phyloP scores from a whole-genome alignment of 1,284 basidiomycete genomes.

The Pterulicium gracile region DNA sequence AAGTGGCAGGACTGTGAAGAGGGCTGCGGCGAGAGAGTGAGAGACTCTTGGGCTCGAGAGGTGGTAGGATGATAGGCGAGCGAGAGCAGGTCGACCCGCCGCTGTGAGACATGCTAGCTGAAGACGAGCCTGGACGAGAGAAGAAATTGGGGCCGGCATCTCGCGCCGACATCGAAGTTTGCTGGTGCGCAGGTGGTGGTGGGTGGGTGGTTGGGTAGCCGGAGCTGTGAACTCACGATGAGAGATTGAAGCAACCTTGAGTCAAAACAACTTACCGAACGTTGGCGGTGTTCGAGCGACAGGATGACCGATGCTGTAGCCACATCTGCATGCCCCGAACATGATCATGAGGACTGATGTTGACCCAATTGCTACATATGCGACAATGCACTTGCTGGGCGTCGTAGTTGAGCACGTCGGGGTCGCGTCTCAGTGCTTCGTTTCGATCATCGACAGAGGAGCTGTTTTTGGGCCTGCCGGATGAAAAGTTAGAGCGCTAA shows the following conservation, averaged over 20 bases:
- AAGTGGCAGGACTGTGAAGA: constrained; percentile 2
- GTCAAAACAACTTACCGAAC: neutral
- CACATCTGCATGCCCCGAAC: constrained; percentile 40
- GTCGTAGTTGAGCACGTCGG: constrained; percentile 59
- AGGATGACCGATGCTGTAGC: constrained; percentile 37
- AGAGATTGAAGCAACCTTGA: neutral
- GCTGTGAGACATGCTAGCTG: neutral
- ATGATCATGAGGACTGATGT: constrained; percentile 41
- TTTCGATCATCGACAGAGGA: constrained; percentile 51
- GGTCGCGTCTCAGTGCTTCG: constrained; percentile 46
- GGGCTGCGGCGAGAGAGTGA: neutral
- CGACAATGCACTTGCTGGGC: constrained; percentile 58
- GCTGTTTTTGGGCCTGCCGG: constrained; percentile 33
- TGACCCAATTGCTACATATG: constrained; percentile 55
- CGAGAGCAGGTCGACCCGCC: neutral
- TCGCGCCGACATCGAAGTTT: neutral
- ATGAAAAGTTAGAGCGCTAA: constrained; percentile 9
- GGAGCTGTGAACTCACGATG: neutral
- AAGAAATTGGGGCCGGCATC: neutral
- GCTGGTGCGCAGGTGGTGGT: neutral
- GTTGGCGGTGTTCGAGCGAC: constrained; percentile 18
- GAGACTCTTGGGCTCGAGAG: neutral
- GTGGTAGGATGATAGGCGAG: neutral
- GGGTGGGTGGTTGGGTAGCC: neutral
- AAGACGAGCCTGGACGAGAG: neutral